A percentile compares a stretch with the other conserved stretches of the same genome.
Evolutionary conservation across 2,329 filamentous ascomycete genomes (phyloP).

Genomic region (Botryotinia convoluta): DNA sequence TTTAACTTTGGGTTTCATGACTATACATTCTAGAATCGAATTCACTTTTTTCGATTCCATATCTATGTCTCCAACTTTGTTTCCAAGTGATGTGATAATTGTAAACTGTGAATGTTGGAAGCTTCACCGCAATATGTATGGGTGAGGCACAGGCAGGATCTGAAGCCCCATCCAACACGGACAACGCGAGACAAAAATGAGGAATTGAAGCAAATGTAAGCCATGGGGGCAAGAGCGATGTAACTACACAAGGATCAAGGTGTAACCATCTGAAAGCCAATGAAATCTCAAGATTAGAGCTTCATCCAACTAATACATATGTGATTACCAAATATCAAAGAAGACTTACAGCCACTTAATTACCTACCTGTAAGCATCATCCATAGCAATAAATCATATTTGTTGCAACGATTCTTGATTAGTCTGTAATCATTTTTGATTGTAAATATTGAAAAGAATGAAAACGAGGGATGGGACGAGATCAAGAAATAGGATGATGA

Average conservation of each 20-base stretch:
- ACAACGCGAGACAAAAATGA: neutral
- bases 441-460: neutral
- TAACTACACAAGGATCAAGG: neutral
- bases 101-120: neutral
- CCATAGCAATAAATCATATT: neutral
- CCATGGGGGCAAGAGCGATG: neutral
- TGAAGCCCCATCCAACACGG: neutral
- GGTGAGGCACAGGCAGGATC: neutral
- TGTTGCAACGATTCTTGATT: neutral
- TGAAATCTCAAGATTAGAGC: neutral
- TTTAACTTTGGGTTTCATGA: constrained; percentile 7
- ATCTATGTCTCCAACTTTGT: neutral
- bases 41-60: neutral
- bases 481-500: neutral
- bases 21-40: constrained; percentile 2
- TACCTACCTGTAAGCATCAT: neutral
- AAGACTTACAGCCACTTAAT: neutral
- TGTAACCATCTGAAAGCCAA: neutral
- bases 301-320: neutral
- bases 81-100: neutral
- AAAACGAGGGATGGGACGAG: neutral
- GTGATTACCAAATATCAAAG: neutral
- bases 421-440: neutral
- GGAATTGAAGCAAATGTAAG: neutral
- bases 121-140: neutral